These are phyloP conservation scores for Chrysoporthe puriensis DNA, from an alignment of 2,329 filamentous ascomycete genomes.

Conservation along the genomic window DNA sequence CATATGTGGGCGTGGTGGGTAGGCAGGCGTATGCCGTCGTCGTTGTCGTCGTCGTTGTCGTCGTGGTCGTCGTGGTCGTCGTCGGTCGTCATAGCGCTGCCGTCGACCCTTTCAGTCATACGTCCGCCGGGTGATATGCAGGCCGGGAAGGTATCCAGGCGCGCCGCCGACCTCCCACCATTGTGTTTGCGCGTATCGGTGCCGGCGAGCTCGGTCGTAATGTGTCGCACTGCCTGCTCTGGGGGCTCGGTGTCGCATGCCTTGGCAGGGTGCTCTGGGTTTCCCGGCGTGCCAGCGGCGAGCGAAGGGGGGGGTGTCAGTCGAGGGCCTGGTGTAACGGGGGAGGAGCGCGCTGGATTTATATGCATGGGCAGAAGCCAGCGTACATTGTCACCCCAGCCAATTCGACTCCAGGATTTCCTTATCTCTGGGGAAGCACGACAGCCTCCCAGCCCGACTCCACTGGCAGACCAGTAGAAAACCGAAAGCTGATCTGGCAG, in stretches of 20 bases:
- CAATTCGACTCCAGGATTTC: background rate
- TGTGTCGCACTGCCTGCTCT: no score
- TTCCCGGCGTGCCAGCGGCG: background rate
- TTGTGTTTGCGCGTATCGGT: background rate
- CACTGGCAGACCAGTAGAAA: constrained; percentile 5
- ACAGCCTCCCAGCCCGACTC: constrained; percentile 8
- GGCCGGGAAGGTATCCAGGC: background rate
- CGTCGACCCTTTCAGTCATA: background rate
- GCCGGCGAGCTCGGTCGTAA: background rate
- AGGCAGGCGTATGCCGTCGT: background rate
- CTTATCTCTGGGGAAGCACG: constrained; percentile 15
- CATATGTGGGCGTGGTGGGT: background rate
- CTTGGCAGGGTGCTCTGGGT: background rate
- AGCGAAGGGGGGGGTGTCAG: no score
- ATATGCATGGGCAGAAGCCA: constrained; percentile 1
- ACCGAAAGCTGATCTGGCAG: constrained; percentile 14
- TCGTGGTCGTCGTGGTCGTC: background rate
- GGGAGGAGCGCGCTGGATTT: constrained; percentile 2
- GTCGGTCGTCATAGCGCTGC: no score
- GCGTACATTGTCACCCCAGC: background rate
- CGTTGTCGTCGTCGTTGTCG: background rate
- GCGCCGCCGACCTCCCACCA: no score
- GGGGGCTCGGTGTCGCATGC: background rate
- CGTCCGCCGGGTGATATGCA: background rate
- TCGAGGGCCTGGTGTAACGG: background rate